phyloP scores from a whole-genome alignment of 768 basidiomycete species.

The Saitozyma sp. region DNA sequence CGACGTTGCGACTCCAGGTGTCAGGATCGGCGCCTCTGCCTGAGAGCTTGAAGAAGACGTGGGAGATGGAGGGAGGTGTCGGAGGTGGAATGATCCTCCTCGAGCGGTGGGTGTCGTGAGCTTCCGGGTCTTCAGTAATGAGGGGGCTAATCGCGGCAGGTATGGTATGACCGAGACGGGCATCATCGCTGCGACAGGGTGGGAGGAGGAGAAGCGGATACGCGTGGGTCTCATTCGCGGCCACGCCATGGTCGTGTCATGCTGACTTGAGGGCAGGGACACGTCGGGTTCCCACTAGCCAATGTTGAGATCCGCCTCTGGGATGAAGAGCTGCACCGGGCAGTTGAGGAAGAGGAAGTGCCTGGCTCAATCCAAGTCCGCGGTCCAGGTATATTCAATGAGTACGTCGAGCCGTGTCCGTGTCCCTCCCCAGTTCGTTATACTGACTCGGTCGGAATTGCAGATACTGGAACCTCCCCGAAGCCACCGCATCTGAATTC shows the following conservation, averaged over 20 bases:
- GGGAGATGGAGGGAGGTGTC: constrained; percentile 31
- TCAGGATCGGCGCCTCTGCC: constrained; percentile 47
- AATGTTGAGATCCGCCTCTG: constrained; percentile 38
- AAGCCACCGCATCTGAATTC: constrained; percentile 40
- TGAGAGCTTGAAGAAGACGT: constrained; percentile 39
- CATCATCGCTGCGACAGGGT: constrained; percentile 33
- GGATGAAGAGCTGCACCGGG: constrained; percentile 21
- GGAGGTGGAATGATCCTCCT: constrained; percentile 42
- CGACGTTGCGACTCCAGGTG: constrained; percentile 34
- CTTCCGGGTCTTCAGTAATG: neutral
- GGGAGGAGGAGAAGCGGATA: constrained; percentile 24
- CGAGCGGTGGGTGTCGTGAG: constrained; percentile 6
- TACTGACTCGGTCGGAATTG: neutral
- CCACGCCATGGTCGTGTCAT: too few relatives aligned
- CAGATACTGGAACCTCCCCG: constrained; percentile 38
- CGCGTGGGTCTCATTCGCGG: constrained; percentile 16
- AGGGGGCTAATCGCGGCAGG: constrained; percentile 3
- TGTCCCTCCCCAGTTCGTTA: too few relatives aligned
- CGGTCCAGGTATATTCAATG: constrained; percentile 40
- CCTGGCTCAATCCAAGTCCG: constrained; percentile 41
- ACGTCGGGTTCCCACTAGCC: constrained; percentile 43
- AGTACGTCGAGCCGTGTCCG: constrained; percentile 7
- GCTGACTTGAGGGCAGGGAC: constrained; percentile 24
- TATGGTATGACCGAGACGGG: constrained; percentile 51
- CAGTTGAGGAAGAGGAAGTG: constrained; percentile 29